Base-by-base conservation (phyloP, 192 early-diverging fungal species). In the Backusella psychrophila region DNA sequence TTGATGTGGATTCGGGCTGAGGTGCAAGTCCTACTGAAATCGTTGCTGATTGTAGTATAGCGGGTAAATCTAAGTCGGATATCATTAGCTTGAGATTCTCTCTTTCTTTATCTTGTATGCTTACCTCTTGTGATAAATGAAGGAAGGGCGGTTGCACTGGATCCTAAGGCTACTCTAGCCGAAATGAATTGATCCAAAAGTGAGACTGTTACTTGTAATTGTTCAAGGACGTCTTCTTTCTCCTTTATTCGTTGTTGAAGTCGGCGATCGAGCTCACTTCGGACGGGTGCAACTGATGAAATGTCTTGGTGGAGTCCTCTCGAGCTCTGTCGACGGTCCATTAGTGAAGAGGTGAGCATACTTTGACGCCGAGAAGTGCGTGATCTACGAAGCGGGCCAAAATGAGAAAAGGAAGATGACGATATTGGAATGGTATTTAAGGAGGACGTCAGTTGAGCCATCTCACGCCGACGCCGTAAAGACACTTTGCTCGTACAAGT, bases 111-210 rank as follows among this genome's bases (percentile, higher is more conserved):
- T 33, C 3, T 33, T 26, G 0, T 73, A 35, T 36, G 5, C 3
- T 21, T 59, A 76, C 75, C 75, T 76, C 52, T 33, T 15, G 68
- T 76, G 5, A 76, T 69, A 56, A 76, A 76, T 23, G 67, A 29
- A 17, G 75, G 75, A 6, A 76, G 35, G 23, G 49, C 29, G 35
- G 53, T 69, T 2, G 36, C 35, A 31, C 69, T 44, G 21, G 66
- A 53, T 9, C 75, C 75, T 29, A 70, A 44, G 19, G 67, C 68
- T 4, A 68, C 26, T 38, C 75, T 66, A 23, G 75, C 75, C 23
- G 67, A 69, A 12, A 76, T 36, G 26, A 76, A 76, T 56, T 76
- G 67, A 46, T 76, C 75, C 19, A 76, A 66, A n/a, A 76, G 35
- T 11, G 75, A 70, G 1, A 70, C 75, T 19, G 75, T 76, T 21